Evolutionary conservation across 257 asterid genomes (phyloP), one percentile per base, ranked within the genome.

Genomic region (Paulownia fortunei): DNA sequence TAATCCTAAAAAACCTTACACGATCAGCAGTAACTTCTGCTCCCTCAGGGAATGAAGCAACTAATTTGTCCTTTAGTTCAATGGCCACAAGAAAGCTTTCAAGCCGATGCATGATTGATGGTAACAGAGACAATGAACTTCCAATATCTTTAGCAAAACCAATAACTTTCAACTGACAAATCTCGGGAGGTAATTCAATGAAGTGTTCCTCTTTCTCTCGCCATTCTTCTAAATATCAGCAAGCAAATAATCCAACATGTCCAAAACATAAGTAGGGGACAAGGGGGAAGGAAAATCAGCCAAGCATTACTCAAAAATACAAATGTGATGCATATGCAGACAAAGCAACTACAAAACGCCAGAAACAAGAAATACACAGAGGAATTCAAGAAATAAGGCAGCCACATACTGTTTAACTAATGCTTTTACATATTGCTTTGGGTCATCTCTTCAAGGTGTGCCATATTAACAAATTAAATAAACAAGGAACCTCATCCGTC

Each of bases 71-170:
- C 88, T 84, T 96, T 78, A 96, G 82, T 79, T 96, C 99, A 69
- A 88, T 83, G 81, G 98, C 97, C 63, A 96, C 97, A 72, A 96
- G 94, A 77, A 87, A 80, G 88, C 88, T 90, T 87, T 96, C 99
- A 72, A 96, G 92, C 54, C 97, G 96, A 81, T 88, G 92, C 97
- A 96, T 89, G 79, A 96, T 79, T 52, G 99, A 96, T 62, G 98
- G 99, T 78, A 96, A 85, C 81, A 96, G 83, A 60, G 98, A 93
- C 84, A 93, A 82, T 69, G 98, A 89, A 80, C 99, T 96, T 81
- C 98, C 99, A 77, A 96, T 86, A 71, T 92, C 99, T 85, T 92
- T 96, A n/a, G 99, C 92, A 72, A 96, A 96, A 13, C 98, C 99
- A 84, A 92, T 78, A 66, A 96, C 86, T 90, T 93, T 96, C 89